phyloP scores from a whole-genome alignment of 345 rosid genomes.

The Syzygium oleosum region DNA sequence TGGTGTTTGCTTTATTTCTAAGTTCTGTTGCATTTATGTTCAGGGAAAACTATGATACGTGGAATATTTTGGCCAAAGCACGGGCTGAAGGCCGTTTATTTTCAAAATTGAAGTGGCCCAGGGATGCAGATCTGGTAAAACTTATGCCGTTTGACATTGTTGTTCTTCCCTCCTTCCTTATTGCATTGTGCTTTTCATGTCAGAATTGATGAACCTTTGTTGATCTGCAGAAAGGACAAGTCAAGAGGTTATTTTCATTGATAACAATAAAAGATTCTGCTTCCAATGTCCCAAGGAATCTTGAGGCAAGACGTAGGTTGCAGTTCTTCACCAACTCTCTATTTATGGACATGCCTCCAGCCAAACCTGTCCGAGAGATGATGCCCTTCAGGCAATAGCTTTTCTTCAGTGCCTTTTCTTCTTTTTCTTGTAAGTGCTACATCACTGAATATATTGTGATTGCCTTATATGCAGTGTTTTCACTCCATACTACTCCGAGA shows the following conservation, averaged over 20 bases:
- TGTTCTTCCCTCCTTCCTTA: background rate
- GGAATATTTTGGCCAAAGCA: slow-evolving; percentile 71
- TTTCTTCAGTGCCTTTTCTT: background rate
- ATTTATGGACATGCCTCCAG: slow-evolving; percentile 77
- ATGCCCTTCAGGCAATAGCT: slow-evolving; percentile 66
- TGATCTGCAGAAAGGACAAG: slow-evolving; percentile 53
- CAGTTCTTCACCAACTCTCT: slow-evolving; percentile 91
- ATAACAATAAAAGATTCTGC: slow-evolving; percentile 92
- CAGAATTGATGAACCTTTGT: slow-evolving; percentile 4
- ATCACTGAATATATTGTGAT: slow-evolving; percentile 1
- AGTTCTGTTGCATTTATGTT: slow-evolving; percentile 5
- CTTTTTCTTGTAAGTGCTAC: background rate
- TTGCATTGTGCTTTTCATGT: background rate
- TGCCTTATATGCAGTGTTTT: slow-evolving; percentile 61
- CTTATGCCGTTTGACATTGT: background rate
- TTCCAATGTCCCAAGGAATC: slow-evolving; percentile 74
- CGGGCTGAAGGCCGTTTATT: slow-evolving; percentile 86
- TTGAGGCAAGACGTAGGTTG: slow-evolving; percentile 91
- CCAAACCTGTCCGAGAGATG: slow-evolving; percentile 76
- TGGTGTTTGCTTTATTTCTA: background rate
- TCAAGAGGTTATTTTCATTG: slow-evolving; percentile 76
- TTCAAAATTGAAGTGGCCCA: slow-evolving; percentile 87
- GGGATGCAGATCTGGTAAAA: slow-evolving; percentile 72
- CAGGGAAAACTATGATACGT: slow-evolving; percentile 74
- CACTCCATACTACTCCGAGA: slow-evolving; percentile 97